Base-by-base conservation (phyloP, 345 rosid species). In the Moringa oleifera region DNA sequence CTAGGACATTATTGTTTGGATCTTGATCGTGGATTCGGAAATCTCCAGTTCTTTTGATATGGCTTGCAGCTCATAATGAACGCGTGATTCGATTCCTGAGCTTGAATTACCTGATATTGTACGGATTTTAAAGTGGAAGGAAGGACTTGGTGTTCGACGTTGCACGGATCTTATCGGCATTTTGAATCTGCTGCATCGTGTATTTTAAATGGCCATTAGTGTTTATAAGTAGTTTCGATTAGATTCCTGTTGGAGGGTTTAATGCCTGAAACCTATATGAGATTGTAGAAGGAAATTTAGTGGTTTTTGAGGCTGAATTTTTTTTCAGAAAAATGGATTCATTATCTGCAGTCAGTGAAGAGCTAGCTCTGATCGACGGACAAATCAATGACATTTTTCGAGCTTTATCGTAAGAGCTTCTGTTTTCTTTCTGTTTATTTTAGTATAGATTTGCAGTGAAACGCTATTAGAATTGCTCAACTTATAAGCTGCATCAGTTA, bases 301-400 rank as follows among this genome's bases (percentile, higher is more conserved):
- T 22, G 20, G 0, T 25, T 19, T 45, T 51, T 33, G 1, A 2
- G 33, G 33, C 33, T 8, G 8, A 28, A 33, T 33, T 33, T 33
- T 41, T 41, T 1, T 11, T 41, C 12, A 7, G 47, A 64, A 68
- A 52, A 71, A 91, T 88, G 91, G 87, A 86, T 79, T 71, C 80
- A 19, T 61, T 88, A 53, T 81, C 87, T 0, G 75, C 83, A 18
- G 77, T 86, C 71, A 86, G 87, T 77, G 96, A 88, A 55, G 95
- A 94, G 81, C 80, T 90, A 28, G 96, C 84, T 52, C 88, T 85
- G 79, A 80, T 90, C 76, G 79, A 90, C 21, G 99, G 97, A 57
- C 89, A 88, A 73, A 86, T 94, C 80, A 55, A 84, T 53, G 97
- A 94, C 79, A 56, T 88, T 59, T 85, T 94, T 68, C 96, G 99